These are phyloP conservation scores for Talaromyces sp. DNA, from an alignment of 2,329 filamentous ascomycete genomes.

Conservation along the genomic window DNA sequence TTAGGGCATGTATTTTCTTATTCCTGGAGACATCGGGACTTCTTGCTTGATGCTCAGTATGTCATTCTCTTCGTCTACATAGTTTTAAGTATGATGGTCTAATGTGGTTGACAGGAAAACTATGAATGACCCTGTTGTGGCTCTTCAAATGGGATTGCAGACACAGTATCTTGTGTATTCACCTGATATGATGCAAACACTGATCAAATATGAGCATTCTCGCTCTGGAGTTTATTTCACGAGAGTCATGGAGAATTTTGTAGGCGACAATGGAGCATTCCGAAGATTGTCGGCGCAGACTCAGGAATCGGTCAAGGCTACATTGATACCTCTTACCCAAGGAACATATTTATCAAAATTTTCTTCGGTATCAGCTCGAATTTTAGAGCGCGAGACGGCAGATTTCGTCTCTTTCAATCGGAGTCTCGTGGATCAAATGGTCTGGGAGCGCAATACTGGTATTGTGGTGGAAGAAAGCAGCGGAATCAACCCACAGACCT, in stretches of 20 bases:
- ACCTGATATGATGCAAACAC: constrained; percentile 41
- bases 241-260: constrained; percentile 38
- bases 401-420: constrained; percentile 56
- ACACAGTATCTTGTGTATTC: constrained; percentile 49
- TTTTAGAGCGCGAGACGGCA: constrained; percentile 44
- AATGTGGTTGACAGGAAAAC: constrained; percentile 26
- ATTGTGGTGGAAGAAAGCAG: constrained; percentile 39
- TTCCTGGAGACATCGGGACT: constrained; percentile 41
- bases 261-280: constrained; percentile 38
- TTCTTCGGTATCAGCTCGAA: constrained; percentile 33
- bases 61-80: constrained; percentile 5
- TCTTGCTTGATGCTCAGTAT: constrained; percentile 42
- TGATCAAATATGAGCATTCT: constrained; percentile 31
- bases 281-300: constrained; percentile 30
- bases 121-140: constrained; percentile 41
- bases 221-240: constrained; percentile 28
- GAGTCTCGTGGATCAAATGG: constrained; percentile 56
- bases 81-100: neutral
- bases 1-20: constrained; percentile 52
- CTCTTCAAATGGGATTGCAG: constrained; percentile 46
- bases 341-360: constrained; percentile 44
- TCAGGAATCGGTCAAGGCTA: constrained; percentile 37
- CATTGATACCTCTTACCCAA: constrained; percentile 39
- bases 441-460: constrained; percentile 55
- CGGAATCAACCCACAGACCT: constrained; percentile 36